Evolutionary conservation across 1,284 basidiomycete genomes (phyloP), one percentile per base, ranked within the genome.

Genomic region (Coniferiporia sulphurascens): DNA sequence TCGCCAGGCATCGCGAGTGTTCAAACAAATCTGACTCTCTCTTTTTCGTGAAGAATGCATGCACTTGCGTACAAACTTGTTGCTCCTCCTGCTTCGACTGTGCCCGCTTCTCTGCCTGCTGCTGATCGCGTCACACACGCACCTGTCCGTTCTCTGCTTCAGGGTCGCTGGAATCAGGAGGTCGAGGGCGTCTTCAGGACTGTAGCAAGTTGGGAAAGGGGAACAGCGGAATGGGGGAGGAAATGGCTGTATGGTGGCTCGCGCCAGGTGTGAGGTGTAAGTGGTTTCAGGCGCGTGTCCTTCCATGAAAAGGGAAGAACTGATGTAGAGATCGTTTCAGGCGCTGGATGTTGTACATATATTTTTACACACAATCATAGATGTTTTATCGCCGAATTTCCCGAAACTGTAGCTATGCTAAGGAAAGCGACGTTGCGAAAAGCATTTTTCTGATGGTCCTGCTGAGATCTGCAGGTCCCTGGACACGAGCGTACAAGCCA

Each of bases 131-230:
- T 62, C 19, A n/a, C 52, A 15, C 57, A 56, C n/a, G n/a, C 27
- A 17, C 58, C 57, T 0, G 44, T 56, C 1, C 59, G 54, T n/a
- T 52, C 61, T 13, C 27, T 59, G 21, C 41, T 59, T 7, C 15
- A 59, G 35, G 49, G 58, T 4, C 52, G 61, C 4, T 62, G 61
- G 61, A 62, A 62, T 34, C 44, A 59, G 21, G 48, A 59, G 27
- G 41, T 62, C 1, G 57, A 56, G n/a, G 57, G 53, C n/a, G 17
- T 62, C 15, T 44, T 62, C 12, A 35, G 41, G 8, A 49, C 44
- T 6, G 52, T 53, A 32, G 22, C 48, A n/a, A 41, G 52, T 27
- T 59, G 43, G 61, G 61, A 62, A 41, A 59, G 38, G n/a, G 43
- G 38, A 1, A 41, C 43, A 12, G 22, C 36, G 35, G 61, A 52